Conservation (phyloP, 2,329 filamentous ascomycete species). For the Aspergillus glaucus region DNA sequence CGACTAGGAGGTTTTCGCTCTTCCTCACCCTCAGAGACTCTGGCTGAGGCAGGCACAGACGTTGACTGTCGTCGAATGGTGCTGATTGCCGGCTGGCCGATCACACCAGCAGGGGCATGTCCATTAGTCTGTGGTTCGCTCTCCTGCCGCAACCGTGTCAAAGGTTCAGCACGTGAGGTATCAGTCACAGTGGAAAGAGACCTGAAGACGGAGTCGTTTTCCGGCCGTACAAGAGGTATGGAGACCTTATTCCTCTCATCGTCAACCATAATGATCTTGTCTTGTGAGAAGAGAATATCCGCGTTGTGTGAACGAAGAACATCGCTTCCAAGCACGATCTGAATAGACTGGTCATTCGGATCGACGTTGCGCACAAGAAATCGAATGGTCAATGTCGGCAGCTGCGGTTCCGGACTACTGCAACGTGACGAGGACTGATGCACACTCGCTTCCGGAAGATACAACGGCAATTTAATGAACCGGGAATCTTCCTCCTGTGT, state of each 20-base stretch:
- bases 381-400: constrained; percentile 72
- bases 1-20: constrained; percentile 12
- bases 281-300: constrained; percentile 86
- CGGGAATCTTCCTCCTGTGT: constrained; percentile 60
- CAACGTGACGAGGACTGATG: constrained; percentile 65
- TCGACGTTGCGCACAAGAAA: constrained; percentile 64
- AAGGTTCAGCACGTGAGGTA: constrained; percentile 5
- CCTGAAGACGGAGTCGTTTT: constrained; percentile 76
- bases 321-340: constrained; percentile 87
- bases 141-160: constrained; percentile 2
- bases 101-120: constrained; percentile 23
- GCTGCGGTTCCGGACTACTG: constrained; percentile 65
- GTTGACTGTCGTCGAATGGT: constrained; percentile 18
- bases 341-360: constrained; percentile 55
- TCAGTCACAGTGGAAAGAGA: constrained; percentile 58
- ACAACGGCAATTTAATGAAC: constrained; percentile 72
- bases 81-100: constrained; percentile 21
- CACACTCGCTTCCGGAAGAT: constrained; percentile 84
- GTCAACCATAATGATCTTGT: constrained; percentile 79
- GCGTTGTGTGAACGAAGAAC: constrained; percentile 78
- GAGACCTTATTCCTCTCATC: constrained; percentile 81
- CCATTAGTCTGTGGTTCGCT: constrained; percentile 14
- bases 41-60: constrained; percentile 20
- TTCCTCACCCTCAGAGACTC: constrained; percentile 19
- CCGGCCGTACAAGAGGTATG: constrained; percentile 85